Conservation (phyloP, 371 early-diverging fungal species). For the Mucor piriformis region DNA sequence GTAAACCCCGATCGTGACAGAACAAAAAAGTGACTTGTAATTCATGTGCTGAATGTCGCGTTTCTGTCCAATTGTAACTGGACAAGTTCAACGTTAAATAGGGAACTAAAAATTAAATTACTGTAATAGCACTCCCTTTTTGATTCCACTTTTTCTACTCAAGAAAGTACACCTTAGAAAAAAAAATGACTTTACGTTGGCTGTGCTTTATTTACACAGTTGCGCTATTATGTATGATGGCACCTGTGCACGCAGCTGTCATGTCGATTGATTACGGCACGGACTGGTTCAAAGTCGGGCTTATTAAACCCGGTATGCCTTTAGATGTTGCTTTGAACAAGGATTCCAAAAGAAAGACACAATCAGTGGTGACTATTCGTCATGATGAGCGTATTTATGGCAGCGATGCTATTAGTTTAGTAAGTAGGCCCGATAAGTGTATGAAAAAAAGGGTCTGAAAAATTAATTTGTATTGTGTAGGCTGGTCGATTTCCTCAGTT, state of each 20-base stretch:
- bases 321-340: conserved; percentile 93
- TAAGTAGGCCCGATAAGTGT: conserved; percentile 36
- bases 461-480: conserved; percentile 56
- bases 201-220: conserved; percentile 25
- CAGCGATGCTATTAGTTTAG: conserved; percentile 83
- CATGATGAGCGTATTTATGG: conserved; percentile 87
- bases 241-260: conserved; percentile 64
- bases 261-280: conserved; percentile 96
- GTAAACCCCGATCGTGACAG: too few relatives aligned
- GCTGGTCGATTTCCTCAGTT: conserved; percentile 84
- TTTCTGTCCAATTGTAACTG: conserved; percentile 25
- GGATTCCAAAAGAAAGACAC: conserved; percentile 95
- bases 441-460: not conserved
- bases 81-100: conserved; percentile 21
- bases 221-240: conserved; percentile 15
- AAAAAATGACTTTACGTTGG: conserved; percentile 28
- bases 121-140: not conserved
- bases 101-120: conserved; percentile 1
- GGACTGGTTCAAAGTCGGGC: conserved; percentile 94
- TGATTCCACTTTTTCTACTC: not conserved
- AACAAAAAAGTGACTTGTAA: not conserved
- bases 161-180: not conserved
- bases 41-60: not conserved
- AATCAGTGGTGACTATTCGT: conserved; percentile 79
- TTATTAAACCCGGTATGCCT: conserved; percentile 90